phyloP scores from a whole-genome alignment of 257 asterid genomes.

The Primulina tabacum region DNA sequence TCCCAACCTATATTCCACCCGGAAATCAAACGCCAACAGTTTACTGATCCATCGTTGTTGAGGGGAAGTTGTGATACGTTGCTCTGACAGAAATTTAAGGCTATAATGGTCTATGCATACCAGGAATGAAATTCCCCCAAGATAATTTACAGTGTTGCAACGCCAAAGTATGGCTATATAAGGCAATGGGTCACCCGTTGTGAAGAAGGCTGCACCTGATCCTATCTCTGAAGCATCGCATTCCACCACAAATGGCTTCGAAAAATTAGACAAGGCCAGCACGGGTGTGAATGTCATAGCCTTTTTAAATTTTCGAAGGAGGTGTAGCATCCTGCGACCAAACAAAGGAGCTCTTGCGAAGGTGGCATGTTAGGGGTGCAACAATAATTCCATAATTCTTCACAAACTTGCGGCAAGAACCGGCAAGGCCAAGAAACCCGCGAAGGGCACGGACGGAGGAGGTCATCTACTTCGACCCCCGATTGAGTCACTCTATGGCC shows the following conservation, averaged over 20 bases:
- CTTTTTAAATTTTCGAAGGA: not conserved
- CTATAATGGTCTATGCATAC: not conserved
- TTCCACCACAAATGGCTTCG: too few relatives aligned
- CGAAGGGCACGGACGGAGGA: not conserved
- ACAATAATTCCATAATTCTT: not conserved
- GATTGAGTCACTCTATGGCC: too few relatives aligned
- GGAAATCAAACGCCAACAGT: not conserved
- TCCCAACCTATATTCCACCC: not conserved
- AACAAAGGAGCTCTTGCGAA: not conserved
- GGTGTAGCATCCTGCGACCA: not conserved
- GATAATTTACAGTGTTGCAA: too few relatives aligned
- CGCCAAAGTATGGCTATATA: too few relatives aligned
- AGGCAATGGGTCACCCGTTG: too few relatives aligned
- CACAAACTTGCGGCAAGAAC: not conserved
- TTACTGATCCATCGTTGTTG: not conserved
- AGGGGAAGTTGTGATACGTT: not conserved
- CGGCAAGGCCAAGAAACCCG: not conserved
- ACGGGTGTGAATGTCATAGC: not conserved
- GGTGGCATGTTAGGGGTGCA: not conserved
- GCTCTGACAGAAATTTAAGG: not conserved
- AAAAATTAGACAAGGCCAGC: not conserved
- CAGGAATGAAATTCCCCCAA: not conserved
- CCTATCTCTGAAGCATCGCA: too few relatives aligned
- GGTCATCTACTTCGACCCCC: not conserved
- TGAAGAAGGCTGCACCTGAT: too few relatives aligned